phyloP scores from a whole-genome alignment of 805 yeast genomes.

The Lipomyces oligophaga region DNA sequence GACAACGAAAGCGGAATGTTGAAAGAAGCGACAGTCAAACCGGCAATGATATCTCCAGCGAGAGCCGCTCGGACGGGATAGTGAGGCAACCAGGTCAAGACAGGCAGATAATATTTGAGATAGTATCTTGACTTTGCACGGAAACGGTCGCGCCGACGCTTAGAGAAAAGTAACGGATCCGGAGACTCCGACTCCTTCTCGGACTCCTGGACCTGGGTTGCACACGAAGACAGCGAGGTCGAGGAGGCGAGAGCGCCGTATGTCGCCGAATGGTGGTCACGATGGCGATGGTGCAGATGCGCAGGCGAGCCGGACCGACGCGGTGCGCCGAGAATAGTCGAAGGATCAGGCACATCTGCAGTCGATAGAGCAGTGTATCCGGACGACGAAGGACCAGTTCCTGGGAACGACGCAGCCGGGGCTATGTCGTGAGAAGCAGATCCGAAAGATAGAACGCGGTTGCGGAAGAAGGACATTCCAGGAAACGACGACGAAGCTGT shows the following conservation, averaged over 20 bases:
- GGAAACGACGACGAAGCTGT: conserved; percentile 1
- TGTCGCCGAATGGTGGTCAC: conserved; percentile 3
- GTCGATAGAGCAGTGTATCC: conserved; percentile 20
- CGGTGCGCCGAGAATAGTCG: conserved; percentile 28
- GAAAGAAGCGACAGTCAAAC: conserved; percentile 81
- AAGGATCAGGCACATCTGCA: conserved; percentile 16
- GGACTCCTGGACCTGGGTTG: conserved; percentile 11
- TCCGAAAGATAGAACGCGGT: conserved; percentile 22
- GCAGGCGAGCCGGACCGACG: conserved; percentile 18
- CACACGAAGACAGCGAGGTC: conserved; percentile 22
- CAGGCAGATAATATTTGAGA: conserved; percentile 52
- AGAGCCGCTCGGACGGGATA: conserved; percentile 40
- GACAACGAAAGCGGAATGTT: conserved; percentile 86
- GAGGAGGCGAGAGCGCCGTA: conserved; percentile 25
- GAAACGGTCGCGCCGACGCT: conserved; percentile 23
- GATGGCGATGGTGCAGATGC: conserved; percentile 10
- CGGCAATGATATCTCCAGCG: conserved; percentile 71
- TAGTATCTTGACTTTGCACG: conserved; percentile 31
- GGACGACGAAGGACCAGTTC: background rate
- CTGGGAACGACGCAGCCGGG: background rate
- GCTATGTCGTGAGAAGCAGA: conserved; percentile 2
- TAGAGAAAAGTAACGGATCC: conserved; percentile 23
- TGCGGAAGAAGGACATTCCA: conserved; percentile 17
- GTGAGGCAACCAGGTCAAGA: conserved; percentile 51
- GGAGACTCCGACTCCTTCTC: conserved; percentile 1